Percentiles rank a stretch among this genome's conserved stretches.
These are phyloP conservation scores for Ichthyophthirius multifiliis DNA, from an alignment of 169 alveolate species.

Conservation along the genomic window DNA sequence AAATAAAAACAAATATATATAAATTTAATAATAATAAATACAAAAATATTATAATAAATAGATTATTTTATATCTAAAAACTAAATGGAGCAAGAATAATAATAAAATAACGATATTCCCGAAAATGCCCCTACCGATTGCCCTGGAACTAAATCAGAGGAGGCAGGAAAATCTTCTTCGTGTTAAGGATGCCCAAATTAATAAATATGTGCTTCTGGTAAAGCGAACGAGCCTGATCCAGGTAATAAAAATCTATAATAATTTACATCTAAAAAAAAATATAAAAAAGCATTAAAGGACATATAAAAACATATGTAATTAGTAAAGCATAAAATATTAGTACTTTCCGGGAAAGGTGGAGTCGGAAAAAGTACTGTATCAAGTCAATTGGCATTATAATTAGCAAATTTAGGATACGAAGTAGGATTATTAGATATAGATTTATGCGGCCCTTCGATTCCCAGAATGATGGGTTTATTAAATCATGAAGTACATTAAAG, in stretches of 20 bases:
- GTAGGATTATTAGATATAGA: constrained; percentile 82
- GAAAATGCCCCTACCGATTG: neutral
- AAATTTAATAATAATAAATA: no score
- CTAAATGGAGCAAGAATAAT: no score
- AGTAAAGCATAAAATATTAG: constrained; percentile 72
- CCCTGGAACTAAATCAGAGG: constrained; percentile 59
- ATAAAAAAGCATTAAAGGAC: neutral
- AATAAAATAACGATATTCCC: neutral
- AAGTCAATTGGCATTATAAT: constrained; percentile 64
- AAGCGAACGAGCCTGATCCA: constrained; percentile 31
- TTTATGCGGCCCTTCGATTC: constrained; percentile 84
- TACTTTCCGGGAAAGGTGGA: constrained; percentile 85
- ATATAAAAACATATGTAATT: constrained; percentile 58
- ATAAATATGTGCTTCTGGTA: constrained; percentile 64
- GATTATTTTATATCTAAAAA: no score
- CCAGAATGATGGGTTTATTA: constrained; percentile 83
- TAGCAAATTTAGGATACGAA: constrained; percentile 53
- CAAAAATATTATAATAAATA: no score
- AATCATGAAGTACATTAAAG: constrained; percentile 71
- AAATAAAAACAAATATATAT: no score
- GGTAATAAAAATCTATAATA: constrained; percentile 1
- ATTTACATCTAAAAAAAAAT: neutral
- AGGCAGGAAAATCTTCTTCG: constrained; percentile 66
- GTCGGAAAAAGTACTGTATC: constrained; percentile 83
- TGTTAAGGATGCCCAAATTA: constrained; percentile 81